Evolutionary conservation across 164 flowering plant genomes (phyloP).

Genomic region (Tetracentron sinense): DNA sequence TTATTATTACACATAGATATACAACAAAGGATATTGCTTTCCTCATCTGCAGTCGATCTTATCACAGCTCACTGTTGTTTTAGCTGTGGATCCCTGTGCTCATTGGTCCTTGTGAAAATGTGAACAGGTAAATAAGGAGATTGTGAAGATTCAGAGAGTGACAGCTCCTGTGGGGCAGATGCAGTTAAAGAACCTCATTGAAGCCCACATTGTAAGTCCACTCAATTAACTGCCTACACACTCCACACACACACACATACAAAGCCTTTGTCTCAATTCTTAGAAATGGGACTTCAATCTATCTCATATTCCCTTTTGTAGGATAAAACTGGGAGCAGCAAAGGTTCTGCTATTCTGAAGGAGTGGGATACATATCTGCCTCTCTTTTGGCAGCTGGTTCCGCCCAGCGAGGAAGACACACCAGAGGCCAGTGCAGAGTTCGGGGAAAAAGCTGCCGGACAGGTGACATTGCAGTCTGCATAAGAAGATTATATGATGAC

Average conservation of each 20-base stretch:
- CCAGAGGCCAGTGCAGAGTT: conserved; percentile 85
- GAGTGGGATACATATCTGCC: conserved; percentile 92
- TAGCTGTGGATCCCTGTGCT: background rate
- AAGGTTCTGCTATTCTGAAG: conserved; percentile 64
- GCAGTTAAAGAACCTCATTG: conserved; percentile 89
- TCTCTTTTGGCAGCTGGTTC: conserved; percentile 95
- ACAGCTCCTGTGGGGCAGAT: conserved; percentile 86
- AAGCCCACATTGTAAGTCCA: conserved; percentile 88
- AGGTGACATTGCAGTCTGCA: conserved; percentile 67
- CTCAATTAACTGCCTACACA: background rate
- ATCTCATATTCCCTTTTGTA: conserved; percentile 18
- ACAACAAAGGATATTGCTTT: background rate
- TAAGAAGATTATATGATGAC: conserved; percentile 11
- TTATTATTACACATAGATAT: too few species aligned
- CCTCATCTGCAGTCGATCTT: background rate
- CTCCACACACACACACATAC: background rate
- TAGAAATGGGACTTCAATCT: background rate
- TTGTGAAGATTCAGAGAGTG: conserved; percentile 94
- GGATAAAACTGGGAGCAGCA: conserved; percentile 97
- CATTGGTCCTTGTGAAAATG: background rate
- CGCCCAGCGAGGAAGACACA: conserved; percentile 99
- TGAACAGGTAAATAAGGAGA: conserved; percentile 79
- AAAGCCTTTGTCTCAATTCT: background rate
- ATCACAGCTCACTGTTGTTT: background rate
- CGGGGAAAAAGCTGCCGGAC: conserved; percentile 37